phyloP scores from a whole-genome alignment of 495 filamentous ascomycete species.

The Aspergillus coremiiformis region DNA sequence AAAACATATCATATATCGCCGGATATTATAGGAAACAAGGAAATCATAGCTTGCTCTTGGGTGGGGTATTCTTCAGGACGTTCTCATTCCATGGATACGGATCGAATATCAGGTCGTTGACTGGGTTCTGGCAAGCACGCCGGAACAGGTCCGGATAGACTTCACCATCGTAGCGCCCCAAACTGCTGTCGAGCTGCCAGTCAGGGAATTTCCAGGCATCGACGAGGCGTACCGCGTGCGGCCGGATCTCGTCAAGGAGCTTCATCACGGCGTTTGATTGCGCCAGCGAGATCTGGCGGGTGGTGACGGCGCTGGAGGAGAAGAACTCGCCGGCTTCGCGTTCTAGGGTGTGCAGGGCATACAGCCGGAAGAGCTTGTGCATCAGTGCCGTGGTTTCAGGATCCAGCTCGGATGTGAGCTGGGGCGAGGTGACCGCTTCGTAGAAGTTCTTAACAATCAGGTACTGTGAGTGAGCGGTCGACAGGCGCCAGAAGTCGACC shows the following conservation, averaged over 20 bases:
- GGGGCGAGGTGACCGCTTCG: slow-evolving; percentile 50
- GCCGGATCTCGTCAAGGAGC: slow-evolving; percentile 57
- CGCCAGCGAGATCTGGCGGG: slow-evolving; percentile 56
- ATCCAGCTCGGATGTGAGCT: slow-evolving; percentile 42
- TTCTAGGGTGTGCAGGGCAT: slow-evolving; percentile 58
- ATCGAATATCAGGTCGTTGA: slow-evolving; percentile 59
- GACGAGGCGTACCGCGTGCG: slow-evolving; percentile 58
- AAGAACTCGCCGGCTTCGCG: slow-evolving; percentile 60
- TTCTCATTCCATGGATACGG: slow-evolving; percentile 57
- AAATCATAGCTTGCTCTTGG: slow-evolving; percentile 36
- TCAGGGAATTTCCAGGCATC: slow-evolving; percentile 64
- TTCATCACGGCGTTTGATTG: slow-evolving; percentile 55
- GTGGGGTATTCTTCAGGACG: slow-evolving; percentile 46
- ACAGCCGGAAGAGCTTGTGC: slow-evolving; percentile 59
- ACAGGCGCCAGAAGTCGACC: slow-evolving; percentile 66
- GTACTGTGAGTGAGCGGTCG: slow-evolving; percentile 62
- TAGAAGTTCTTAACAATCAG: slow-evolving; percentile 66
- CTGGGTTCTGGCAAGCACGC: slow-evolving; percentile 57
- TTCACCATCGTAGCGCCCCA: slow-evolving; percentile 58
- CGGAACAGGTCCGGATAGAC: slow-evolving; percentile 65
- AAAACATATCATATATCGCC: background rate
- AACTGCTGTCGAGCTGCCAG: slow-evolving; percentile 59
- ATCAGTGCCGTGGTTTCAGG: slow-evolving; percentile 44
- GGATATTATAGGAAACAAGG: background rate
- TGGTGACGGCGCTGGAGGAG: slow-evolving; percentile 53